Base-by-base conservation (phyloP, 2,329 filamentous ascomycete genomes). In the Aspergillus pseudotamarii region DNA sequence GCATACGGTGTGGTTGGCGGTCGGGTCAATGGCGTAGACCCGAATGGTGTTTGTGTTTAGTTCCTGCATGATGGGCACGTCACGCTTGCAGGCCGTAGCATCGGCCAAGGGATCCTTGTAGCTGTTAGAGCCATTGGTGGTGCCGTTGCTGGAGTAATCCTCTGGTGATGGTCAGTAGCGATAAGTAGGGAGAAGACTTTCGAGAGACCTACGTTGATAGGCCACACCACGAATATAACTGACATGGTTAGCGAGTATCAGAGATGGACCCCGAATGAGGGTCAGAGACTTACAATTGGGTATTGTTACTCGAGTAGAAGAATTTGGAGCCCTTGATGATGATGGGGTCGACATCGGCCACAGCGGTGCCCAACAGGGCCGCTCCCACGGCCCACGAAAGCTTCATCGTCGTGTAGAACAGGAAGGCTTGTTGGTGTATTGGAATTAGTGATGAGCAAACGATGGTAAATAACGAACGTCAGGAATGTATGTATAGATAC, bases 1-100 rank as follows among this genome's bases (percentile, higher is more conserved):
- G 83, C 94, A 98, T 38, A 83, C 84, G 58, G 84, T 83, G 82
- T 98, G 94, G 81, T 96, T 84, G 68, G 84, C 79, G 4, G 84
- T 87, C 16, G 94, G 91, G 81, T 98, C 87, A 73, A 98, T 87
- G 72, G 94, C 93, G 78, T 98, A 98, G 56, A 94, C 93, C 79
- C 94, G 93, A 78, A 98, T 95, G 71, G 88, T 88, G 83, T 98
- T 99, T 78, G 93, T 96, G 66, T 88, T 85, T 64, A 97, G 86
- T 78, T 92, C 84, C 76, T 87, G 77, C 68, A 98, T 85, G 70
- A 91, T 86, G 53, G 93, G 92, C 50, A 98, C 86, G 76, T 98
- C 94, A 71, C 94, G 91, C 76, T 86, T 85, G 85, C 94, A 97
- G 68, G 82, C 78, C 26, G 82, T 80, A 59, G 80, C 80, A 74